phyloP scores from a whole-genome alignment of 2,329 filamentous ascomycete species.

The Colletotrichum musicola region DNA sequence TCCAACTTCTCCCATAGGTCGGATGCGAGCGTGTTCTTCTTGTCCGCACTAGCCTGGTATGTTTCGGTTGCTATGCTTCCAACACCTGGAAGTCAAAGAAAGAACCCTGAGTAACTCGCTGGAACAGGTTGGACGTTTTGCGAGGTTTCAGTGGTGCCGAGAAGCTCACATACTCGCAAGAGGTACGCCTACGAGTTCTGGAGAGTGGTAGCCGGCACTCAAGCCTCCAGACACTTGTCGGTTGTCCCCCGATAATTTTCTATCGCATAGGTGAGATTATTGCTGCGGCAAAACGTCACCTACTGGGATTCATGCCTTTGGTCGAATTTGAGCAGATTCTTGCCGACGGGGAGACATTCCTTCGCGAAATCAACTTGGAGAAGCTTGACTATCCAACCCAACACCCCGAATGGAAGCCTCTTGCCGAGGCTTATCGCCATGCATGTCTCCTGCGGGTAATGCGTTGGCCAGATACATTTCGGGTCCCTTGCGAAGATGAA shows the following conservation, averaged over 20 bases:
- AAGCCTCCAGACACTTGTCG: slow-evolving; percentile 44
- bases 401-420: slow-evolving; percentile 44
- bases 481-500: slow-evolving; percentile 42
- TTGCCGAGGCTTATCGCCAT: slow-evolving; percentile 47
- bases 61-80: neutral
- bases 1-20: slow-evolving; percentile 36
- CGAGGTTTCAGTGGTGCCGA: slow-evolving; percentile 48
- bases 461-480: slow-evolving; percentile 45
- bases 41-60: slow-evolving; percentile 45
- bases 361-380: slow-evolving; percentile 44
- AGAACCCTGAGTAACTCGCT: neutral
- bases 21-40: slow-evolving; percentile 42
- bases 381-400: slow-evolving; percentile 43
- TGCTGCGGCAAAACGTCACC: slow-evolving; percentile 41
- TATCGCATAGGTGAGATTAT: slow-evolving; percentile 44
- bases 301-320: slow-evolving; percentile 9
- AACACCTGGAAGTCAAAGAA: neutral
- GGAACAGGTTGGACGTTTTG: slow-evolving; percentile 45
- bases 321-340: slow-evolving; percentile 39
- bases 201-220: slow-evolving; percentile 40
- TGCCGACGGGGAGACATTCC: slow-evolving; percentile 41
- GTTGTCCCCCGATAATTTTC: slow-evolving; percentile 45
- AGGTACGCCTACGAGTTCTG: slow-evolving; percentile 43
- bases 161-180: slow-evolving; percentile 45
- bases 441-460: slow-evolving; percentile 46